Evolutionary conservation across 2,329 filamentous ascomycete genomes (phyloP), one percentile per base, ranked within the genome.

Genomic region (Mariannaea sp.): DNA sequence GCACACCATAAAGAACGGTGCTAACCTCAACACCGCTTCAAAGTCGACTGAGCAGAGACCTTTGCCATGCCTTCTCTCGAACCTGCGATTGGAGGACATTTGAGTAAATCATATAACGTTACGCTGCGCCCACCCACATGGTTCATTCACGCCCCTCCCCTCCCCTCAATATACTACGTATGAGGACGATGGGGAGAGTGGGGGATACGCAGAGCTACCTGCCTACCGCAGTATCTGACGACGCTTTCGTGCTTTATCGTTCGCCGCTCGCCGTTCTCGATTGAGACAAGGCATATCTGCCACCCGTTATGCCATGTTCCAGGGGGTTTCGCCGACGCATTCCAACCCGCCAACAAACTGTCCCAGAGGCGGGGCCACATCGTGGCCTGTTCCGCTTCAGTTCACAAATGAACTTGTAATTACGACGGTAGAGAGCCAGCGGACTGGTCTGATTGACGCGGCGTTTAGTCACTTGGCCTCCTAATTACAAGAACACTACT

Each of bases 361-460:
- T 43, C 41, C 35, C 47, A 29, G 24, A 29, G 30, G 47, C 42
- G 49, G 46, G 54, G 45, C 54, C 47, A 54, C 48, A 32, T 41
- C 50, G 32, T 57, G 57, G 57, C 44, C 53, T 62, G 55, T 62
- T 45, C 47, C 43, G 49, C 36, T 30, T 49, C 46, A 27, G 47
- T 30, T 24, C 14, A 29, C 36, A 30, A 49, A 40, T 20, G 38
- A 29, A 38, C 26, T 43, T 58, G 49, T 53, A 53, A n/a, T n/a
- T n/a, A n/a, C n/a, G n/a, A n/a, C n/a, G n/a, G n/a, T n/a, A n/a
- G n/a, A n/a, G n/a, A n/a, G n/a, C n/a, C n/a, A n/a, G n/a, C n/a
- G n/a, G n/a, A n/a, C n/a, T n/a, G n/a, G n/a, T n/a, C n/a, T n/a
- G n/a, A n/a, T n/a, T n/a, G n/a, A n/a, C n/a, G n/a, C n/a, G n/a